Percentiles rank a stretch among this genome's conserved stretches.
These are phyloP conservation scores for Phyllachora maydis DNA, from an alignment of 2,329 filamentous ascomycete genomes.

Conservation along the genomic window DNA sequence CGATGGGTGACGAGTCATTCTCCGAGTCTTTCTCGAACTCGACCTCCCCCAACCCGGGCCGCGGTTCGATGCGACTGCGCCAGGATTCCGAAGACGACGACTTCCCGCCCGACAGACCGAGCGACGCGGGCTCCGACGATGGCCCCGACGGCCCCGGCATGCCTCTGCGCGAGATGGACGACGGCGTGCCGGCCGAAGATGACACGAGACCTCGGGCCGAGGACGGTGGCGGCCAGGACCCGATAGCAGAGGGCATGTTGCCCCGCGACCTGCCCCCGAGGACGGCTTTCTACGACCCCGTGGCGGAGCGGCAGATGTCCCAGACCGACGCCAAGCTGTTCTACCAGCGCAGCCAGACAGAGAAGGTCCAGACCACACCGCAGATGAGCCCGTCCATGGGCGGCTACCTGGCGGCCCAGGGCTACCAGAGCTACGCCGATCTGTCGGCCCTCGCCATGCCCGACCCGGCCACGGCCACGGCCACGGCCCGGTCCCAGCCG, in stretches of 20 bases:
- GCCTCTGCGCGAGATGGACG: neutral
- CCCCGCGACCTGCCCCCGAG: conserved; percentile 40
- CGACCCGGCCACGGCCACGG: conserved; percentile 2
- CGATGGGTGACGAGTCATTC: too few relatives aligned
- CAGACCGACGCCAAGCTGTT: conserved; percentile 90
- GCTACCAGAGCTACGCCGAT: conserved; percentile 3
- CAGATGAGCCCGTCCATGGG: conserved; percentile 19
- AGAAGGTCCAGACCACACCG: conserved; percentile 21
- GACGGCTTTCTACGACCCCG: conserved; percentile 83
- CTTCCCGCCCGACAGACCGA: conserved; percentile 9
- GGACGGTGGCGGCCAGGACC: conserved; percentile 3
- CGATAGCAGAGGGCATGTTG: conserved; percentile 33
- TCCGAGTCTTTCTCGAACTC: too few relatives aligned
- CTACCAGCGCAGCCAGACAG: conserved; percentile 72
- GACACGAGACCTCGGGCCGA: conserved; percentile 1
- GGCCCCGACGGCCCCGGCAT: conserved; percentile 3
- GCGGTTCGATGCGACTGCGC: conserved; percentile 10
- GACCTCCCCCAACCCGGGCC: conserved; percentile 13
- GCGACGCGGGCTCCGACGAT: conserved; percentile 13
- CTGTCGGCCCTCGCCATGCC: conserved; percentile 2
- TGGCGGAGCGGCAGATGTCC: conserved; percentile 84
- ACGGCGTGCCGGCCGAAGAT: conserved; percentile 1
- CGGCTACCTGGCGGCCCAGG: conserved; percentile 2
- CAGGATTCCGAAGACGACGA: conserved; percentile 17
- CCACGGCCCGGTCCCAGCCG: too few relatives aligned